Conservation (phyloP, 768 basidiomycete genomes). For the Lentinus brumalis region DNA sequence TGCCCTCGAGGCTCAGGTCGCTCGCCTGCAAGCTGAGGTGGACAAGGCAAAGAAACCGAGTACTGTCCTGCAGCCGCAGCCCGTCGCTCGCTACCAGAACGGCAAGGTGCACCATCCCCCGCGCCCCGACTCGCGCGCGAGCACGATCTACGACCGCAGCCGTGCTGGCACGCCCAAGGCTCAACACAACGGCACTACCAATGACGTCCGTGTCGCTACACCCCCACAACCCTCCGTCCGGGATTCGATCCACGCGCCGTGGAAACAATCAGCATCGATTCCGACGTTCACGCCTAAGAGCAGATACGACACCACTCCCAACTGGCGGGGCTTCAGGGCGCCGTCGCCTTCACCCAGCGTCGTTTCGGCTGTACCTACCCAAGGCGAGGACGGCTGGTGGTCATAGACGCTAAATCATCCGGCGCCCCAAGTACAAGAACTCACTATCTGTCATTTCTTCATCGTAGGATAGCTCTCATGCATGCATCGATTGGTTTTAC, state of each 20-base stretch:
- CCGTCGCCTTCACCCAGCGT: slow-evolving; percentile 79
- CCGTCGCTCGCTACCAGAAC: slow-evolving; percentile 43
- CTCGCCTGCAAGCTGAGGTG: slow-evolving; percentile 59
- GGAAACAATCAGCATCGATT: slow-evolving; percentile 40
- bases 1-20: slow-evolving; percentile 59
- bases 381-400: slow-evolving; percentile 82
- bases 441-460: slow-evolving; percentile 9
- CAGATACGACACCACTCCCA: slow-evolving; percentile 25
- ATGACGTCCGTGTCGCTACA: slow-evolving; percentile 44
- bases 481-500: slow-evolving; percentile 18
- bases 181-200: slow-evolving; percentile 39
- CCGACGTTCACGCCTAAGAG: slow-evolving; percentile 37
- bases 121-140: slow-evolving; percentile 77
- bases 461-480: slow-evolving; percentile 18
- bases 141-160: slow-evolving; percentile 56
- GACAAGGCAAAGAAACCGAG: slow-evolving; percentile 44
- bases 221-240: slow-evolving; percentile 63
- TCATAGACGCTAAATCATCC: slow-evolving; percentile 34
- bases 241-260: slow-evolving; percentile 69
- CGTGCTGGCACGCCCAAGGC: slow-evolving; percentile 56
- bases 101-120: slow-evolving; percentile 47
- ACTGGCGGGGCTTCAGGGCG: slow-evolving; percentile 37
- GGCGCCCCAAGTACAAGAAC: not conserved
- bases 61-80: slow-evolving; percentile 31
- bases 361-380: slow-evolving; percentile 71